Conservation (phyloP, 2,329 filamentous ascomycete genomes). For the Escovopsis sp. region DNA sequence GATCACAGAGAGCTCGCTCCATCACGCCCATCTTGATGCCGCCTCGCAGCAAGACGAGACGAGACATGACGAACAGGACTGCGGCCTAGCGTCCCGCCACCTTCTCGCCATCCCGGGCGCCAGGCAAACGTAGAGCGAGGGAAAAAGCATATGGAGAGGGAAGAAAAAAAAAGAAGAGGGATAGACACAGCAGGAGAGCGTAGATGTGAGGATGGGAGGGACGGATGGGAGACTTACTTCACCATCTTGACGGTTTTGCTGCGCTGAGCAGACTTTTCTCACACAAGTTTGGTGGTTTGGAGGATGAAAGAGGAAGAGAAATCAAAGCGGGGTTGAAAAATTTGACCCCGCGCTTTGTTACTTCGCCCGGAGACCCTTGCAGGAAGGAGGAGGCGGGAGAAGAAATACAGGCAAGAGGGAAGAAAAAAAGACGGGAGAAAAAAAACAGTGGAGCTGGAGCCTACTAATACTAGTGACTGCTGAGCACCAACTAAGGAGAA, state of each 20-base stretch:
- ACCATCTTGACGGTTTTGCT: slow-evolving; percentile 93
- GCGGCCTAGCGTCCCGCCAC: no score
- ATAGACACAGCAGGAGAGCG: neutral
- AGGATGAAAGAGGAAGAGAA: slow-evolving; percentile 16
- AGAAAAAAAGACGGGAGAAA: slow-evolving; percentile 18
- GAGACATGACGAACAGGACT: no score
- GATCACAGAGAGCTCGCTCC: no score
- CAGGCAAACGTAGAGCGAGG: neutral
- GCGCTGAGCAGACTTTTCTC: slow-evolving; percentile 24
- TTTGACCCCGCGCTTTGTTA: slow-evolving; percentile 25
- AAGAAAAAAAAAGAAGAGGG: slow-evolving; percentile 1
- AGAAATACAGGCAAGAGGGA: slow-evolving; percentile 8
- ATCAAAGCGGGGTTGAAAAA: slow-evolving; percentile 32
- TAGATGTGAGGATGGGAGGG: slow-evolving; percentile 5
- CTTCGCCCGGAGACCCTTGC: slow-evolving; percentile 4
- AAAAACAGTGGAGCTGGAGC: slow-evolving; percentile 18
- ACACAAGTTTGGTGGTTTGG: slow-evolving; percentile 18
- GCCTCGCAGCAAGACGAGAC: no score
- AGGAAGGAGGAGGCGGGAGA: slow-evolving; percentile 12
- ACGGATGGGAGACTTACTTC: slow-evolving; percentile 58
- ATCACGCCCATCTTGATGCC: no score
- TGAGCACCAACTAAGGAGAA: no score
- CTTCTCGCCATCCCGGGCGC: no score
- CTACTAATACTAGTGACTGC: slow-evolving; percentile 6
- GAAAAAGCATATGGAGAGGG: slow-evolving; percentile 2